Percentiles rank a stretch among this genome's conserved stretches.
phyloP scores from a whole-genome alignment of 164 flowering plant species.

The Annona cherimola region DNA sequence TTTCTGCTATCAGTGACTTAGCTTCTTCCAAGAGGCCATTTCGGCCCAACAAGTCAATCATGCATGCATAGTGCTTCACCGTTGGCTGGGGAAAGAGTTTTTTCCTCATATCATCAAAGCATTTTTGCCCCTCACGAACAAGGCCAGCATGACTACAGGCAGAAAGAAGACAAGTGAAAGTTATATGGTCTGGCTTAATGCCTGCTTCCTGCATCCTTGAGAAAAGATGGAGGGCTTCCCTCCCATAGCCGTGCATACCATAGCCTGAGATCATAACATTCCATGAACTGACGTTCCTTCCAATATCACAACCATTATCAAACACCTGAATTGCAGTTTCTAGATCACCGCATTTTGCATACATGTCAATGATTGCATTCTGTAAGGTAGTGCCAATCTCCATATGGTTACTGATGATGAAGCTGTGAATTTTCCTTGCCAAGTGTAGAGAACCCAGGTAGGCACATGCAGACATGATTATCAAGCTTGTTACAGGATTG shows the following conservation, averaged over 20 bases:
- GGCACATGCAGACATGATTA: conserved; percentile 34
- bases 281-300: conserved; percentile 32
- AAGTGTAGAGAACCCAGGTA: conserved; percentile 33
- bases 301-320: conserved; percentile 9
- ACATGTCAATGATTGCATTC: conserved; percentile 47
- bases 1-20: conserved; percentile 26
- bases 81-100: conserved; percentile 20
- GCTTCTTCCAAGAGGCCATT: conserved; percentile 40
- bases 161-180: conserved; percentile 35
- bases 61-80: conserved; percentile 41
- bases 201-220: conserved; percentile 32
- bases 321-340: conserved; percentile 31
- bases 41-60: conserved; percentile 49
- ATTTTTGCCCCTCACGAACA: conserved; percentile 35
- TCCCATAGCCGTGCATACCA: conserved; percentile 41
- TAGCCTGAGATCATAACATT: conserved; percentile 41
- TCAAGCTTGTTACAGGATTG: conserved; percentile 36
- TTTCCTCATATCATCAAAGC: conserved; percentile 28
- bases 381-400: conserved; percentile 21
- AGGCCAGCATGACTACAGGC: conserved; percentile 52
- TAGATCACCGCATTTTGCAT: conserved; percentile 43
- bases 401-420: conserved; percentile 17
- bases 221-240: conserved; percentile 29
- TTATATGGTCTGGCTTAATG: conserved; percentile 36
- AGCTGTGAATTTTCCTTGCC: conserved; percentile 34